Evolutionary conservation across 1,139 yeast species (phyloP).

Genomic region (Saccharomycopsis hybrid): DNA sequence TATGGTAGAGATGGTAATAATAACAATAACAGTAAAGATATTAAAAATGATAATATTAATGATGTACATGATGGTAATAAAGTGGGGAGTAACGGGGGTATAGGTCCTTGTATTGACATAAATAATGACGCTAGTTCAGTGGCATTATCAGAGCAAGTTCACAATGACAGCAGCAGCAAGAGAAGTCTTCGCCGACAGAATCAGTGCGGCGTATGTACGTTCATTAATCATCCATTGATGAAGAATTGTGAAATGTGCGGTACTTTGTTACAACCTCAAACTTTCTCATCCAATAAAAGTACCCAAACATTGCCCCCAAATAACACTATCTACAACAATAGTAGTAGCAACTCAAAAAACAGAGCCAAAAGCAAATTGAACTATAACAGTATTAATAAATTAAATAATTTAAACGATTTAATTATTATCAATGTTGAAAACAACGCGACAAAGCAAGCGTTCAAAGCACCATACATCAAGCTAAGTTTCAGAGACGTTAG

Average conservation of each 20-base stretch:
- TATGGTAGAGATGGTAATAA: too few relatives aligned
- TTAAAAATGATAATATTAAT: too few relatives aligned
- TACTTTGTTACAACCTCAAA: constrained; percentile 46
- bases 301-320: too few relatives aligned
- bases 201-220: constrained; percentile 79
- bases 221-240: constrained; percentile 75
- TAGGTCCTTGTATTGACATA: too few relatives aligned
- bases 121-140: too few relatives aligned
- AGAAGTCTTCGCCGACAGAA: constrained; percentile 25
- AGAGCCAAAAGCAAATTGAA: neutral
- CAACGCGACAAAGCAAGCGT: constrained; percentile 6
- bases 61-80: too few relatives aligned
- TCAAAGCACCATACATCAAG: constrained; percentile 22
- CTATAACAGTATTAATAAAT: too few relatives aligned
- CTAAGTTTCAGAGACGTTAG: constrained; percentile 16
- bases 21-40: too few relatives aligned
- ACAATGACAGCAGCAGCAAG: too few relatives aligned
- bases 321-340: constrained; percentile 26
- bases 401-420: constrained; percentile 22
- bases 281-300: too few relatives aligned
- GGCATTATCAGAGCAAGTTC: too few relatives aligned
- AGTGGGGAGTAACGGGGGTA: too few relatives aligned
- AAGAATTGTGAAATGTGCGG: constrained; percentile 86
- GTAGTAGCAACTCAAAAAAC: constrained; percentile 24
- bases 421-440: constrained; percentile 27